Evolutionary conservation across 495 filamentous ascomycete species (phyloP), one percentile per base, ranked within the genome.

Genomic region (Hypoxylon cercidicola): DNA sequence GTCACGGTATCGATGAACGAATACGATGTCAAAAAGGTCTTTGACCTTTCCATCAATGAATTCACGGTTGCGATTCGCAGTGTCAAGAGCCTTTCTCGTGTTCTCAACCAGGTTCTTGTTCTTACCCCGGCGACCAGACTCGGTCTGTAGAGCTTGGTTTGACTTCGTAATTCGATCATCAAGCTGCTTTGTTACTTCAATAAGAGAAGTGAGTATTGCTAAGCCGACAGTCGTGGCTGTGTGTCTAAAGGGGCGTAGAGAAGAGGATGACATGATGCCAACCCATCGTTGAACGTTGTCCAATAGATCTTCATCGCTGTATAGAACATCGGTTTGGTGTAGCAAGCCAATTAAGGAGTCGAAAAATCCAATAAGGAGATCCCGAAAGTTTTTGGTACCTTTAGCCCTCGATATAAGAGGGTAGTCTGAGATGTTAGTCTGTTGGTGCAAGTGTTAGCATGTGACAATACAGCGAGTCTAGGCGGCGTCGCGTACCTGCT

Each of bases 1-100:
- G 64, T 99, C 95, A 32, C 95, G 91, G 74, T 97, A 98, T 21
- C 95, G 90, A 74, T 98, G 93, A 25, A 97, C 88, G 66, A 95
- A 99, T 23, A 97, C 87, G 12, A 90, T 89, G 55, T 97, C 90
- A 63, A 97, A 93, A 52, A 91, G 88, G 67, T 94, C 90, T 59
- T 88, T 88, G 44, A 97, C 85, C 51, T 86, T 82, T 1, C 79
- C 81, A 64, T 93, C 85, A 46, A 92, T 79, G 2, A 80, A 77
- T 28, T 89, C 82, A 15, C 88, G 82, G 61, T 86, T 88, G 53
- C 85, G 70, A 52, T 89, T 86, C 15, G 85, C 85, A 32, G 93
- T 85, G 18, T 88, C 81, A 18, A 93, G 80, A 48, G 85, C 85
- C 32, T 78, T 84, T 32, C 82, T 80, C 52, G 93, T 83, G 8